Conservation (phyloP, 1,284 basidiomycete genomes). For the Naganishia albida region DNA sequence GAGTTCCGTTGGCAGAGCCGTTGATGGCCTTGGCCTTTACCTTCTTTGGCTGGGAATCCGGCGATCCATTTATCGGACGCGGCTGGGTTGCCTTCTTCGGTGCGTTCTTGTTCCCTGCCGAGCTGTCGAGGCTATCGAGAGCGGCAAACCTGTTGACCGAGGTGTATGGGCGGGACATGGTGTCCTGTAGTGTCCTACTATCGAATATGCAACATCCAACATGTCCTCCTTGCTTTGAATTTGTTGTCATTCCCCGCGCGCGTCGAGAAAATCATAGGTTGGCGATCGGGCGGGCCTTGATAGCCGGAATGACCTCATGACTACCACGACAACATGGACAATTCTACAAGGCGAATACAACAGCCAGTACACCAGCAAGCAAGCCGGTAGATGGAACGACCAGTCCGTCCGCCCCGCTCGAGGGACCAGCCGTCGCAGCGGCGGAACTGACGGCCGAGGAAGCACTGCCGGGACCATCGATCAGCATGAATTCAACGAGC, state of each 20-base stretch:
- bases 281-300: neutral
- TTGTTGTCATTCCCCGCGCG: neutral
- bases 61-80: neutral
- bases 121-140: constrained; percentile 11
- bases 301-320: neutral
- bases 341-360: constrained; percentile 5
- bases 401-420: neutral
- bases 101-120: neutral
- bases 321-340: neutral
- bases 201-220: neutral
- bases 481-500: neutral
- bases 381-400: neutral
- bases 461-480: neutral
- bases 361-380: constrained; percentile 5
- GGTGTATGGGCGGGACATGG: constrained; percentile 16
- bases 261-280: neutral
- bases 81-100: neutral
- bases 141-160: constrained; percentile 27
- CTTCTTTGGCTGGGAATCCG: neutral
- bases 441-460: neutral
- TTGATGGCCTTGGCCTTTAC: neutral
- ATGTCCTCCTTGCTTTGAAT: neutral
- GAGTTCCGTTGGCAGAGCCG: neutral
- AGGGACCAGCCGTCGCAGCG: neutral
- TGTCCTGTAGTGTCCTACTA: neutral